Conservation (phyloP, 768 basidiomycete genomes). For the Lentinus brumalis region DNA sequence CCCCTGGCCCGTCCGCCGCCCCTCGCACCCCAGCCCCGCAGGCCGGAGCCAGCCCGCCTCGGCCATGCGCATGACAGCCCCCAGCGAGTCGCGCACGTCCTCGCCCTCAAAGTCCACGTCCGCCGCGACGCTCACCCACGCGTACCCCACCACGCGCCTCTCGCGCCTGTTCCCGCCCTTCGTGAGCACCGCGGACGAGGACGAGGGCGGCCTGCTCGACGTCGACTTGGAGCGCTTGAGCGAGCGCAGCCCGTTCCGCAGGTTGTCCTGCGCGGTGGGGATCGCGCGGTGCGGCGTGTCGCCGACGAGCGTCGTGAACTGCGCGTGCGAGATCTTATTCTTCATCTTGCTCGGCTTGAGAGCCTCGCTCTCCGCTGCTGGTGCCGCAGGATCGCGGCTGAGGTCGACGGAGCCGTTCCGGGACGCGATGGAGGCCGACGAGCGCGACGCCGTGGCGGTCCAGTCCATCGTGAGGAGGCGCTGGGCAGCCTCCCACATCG, state of each 20-base stretch:
- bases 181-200: conserved; percentile 4
- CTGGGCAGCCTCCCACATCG: conserved; percentile 75
- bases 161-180: conserved; percentile 8
- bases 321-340: conserved; percentile 33
- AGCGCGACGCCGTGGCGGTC: conserved; percentile 24
- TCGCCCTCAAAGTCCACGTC: conserved; percentile 86
- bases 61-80: conserved; percentile 41
- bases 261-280: conserved; percentile 71
- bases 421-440: conserved; percentile 42
- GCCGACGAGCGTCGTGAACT: conserved; percentile 83
- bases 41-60: conserved; percentile 45
- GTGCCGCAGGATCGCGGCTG: neutral
- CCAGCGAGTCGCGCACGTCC: conserved; percentile 60
- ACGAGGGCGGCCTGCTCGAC: neutral
- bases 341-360: conserved; percentile 18
- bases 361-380: neutral
- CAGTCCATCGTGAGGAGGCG: conserved; percentile 50
- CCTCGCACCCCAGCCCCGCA: conserved; percentile 42
- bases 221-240: conserved; percentile 40
- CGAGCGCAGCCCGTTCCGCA: conserved; percentile 71
- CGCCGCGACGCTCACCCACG: conserved; percentile 79
- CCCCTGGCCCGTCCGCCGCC: neutral
- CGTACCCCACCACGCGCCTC: conserved; percentile 63
- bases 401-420: conserved; percentile 39
- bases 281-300: conserved; percentile 65